phyloP scores from a whole-genome alignment of 139 green algal genomes.

The Zygnema cylindricum region DNA sequence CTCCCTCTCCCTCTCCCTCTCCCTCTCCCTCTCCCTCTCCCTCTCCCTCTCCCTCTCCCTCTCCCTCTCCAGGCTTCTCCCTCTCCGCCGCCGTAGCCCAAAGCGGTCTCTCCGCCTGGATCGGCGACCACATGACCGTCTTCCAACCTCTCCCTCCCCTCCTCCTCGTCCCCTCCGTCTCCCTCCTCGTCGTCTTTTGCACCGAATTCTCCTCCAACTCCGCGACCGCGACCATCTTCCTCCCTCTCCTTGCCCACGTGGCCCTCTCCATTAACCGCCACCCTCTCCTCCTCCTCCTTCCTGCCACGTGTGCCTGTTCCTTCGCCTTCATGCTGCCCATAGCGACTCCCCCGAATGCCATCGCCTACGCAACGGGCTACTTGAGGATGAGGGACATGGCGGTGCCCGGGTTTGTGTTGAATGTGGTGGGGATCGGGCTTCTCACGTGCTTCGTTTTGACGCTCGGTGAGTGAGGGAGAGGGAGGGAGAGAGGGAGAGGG shows the following conservation, averaged over 20 bases:
- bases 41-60: not conserved
- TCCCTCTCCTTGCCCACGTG: slow-evolving; percentile 43
- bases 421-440: slow-evolving; percentile 22
- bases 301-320: slow-evolving; percentile 40
- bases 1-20: not conserved
- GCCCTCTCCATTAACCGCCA: slow-evolving; percentile 29
- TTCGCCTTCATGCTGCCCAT: slow-evolving; percentile 61
- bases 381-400: slow-evolving; percentile 45
- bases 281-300: slow-evolving; percentile 47
- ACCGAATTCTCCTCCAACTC: slow-evolving; percentile 59
- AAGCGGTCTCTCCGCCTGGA: slow-evolving; percentile 31
- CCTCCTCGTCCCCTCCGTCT: slow-evolving; percentile 22
- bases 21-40: not conserved
- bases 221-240: slow-evolving; percentile 46
- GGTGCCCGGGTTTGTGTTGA: slow-evolving; percentile 31
- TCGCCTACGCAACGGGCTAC: slow-evolving; percentile 42
- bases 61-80: slow-evolving; percentile 27
- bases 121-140: slow-evolving; percentile 25
- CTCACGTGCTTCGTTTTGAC: slow-evolving; percentile 27
- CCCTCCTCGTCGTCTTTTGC: slow-evolving; percentile 18
- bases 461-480: slow-evolving; percentile 5
- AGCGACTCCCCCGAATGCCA: slow-evolving; percentile 55
- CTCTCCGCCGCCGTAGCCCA: slow-evolving; percentile 25
- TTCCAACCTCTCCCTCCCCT: slow-evolving; percentile 4
- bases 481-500: not conserved